These are phyloP conservation scores for Pleoardoris graminearum DNA, from an alignment of 2,329 filamentous ascomycete species.

Conservation along the genomic window DNA sequence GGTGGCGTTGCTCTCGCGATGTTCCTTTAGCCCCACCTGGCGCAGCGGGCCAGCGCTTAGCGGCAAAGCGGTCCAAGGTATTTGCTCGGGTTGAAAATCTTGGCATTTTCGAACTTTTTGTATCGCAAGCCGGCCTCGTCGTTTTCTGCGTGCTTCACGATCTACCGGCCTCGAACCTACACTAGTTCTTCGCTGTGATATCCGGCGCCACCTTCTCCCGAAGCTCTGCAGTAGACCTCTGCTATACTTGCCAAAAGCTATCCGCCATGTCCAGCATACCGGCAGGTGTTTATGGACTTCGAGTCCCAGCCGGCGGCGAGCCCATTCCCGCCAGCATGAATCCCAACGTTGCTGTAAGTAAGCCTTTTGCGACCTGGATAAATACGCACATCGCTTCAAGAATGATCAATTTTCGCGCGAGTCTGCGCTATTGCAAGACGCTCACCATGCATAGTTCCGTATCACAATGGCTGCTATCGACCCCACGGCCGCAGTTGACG, in stretches of 20 bases:
- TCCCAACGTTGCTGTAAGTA: conserved; percentile 80
- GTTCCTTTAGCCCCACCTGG: conserved; percentile 2
- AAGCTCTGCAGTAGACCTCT: background rate
- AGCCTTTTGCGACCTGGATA: background rate
- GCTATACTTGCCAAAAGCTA: conserved; percentile 9
- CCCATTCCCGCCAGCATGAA: conserved; percentile 75
- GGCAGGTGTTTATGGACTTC: conserved; percentile 88
- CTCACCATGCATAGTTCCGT: conserved; percentile 68
- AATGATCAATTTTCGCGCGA: background rate
- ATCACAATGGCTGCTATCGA: conserved; percentile 99
- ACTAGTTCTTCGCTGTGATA: conserved; percentile 13
- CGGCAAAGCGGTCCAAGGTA: too few relatives aligned
- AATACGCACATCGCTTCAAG: background rate
- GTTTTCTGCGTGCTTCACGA: conserved; percentile 16
- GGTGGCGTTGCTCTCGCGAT: conserved; percentile 18
- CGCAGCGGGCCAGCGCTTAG: too few relatives aligned
- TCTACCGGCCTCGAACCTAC: conserved; percentile 24
- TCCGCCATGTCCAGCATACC: conserved; percentile 48
- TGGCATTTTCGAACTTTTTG: conserved; percentile 30
- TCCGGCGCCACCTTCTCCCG: conserved; percentile 4
- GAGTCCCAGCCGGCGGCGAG: conserved; percentile 83
- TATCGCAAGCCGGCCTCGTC: conserved; percentile 15
- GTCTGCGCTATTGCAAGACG: background rate
- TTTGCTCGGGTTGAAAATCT: conserved; percentile 23
- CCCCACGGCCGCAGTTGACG: conserved; percentile 68